Base-by-base conservation (phyloP, 306 rosid genomes). In the Erythrophleum fordii region DNA sequence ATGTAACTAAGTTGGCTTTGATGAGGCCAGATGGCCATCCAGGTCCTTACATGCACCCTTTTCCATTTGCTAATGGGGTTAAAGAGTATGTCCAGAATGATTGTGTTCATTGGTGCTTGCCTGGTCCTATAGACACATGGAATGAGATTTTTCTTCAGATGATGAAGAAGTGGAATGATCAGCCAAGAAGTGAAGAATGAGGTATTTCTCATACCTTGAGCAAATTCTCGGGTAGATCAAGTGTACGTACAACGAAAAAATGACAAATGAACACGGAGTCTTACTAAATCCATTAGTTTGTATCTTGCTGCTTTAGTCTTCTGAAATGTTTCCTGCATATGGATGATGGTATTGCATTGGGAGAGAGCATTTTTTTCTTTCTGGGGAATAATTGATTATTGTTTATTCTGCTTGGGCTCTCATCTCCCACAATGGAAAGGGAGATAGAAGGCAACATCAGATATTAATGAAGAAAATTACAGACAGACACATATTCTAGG, bases 101-200 rank as follows among this genome's bases (percentile, higher is more conserved):
- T 69, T 95, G 98, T 84, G 95, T 92, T 55, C 98, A 95, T 83
- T 95, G 98, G 98, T 95, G 98, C 81, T 80, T 95, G 83, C 97
- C 98, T 0, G 98, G 98, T 16, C 89, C 98, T 62, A 71, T 94
- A 13, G 98, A 94, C 77, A 91, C 97, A 11, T 94, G 98, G 98
- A 94, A 94, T 91, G 95, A 90, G 71, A 90, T 94, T 20, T 65
- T 94, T 76, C 81, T 94, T 0, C 81, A 89, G 79, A 20, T 87
- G 0, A 48, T 91, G 78, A 91, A 83, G 87, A 92, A 79, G 72
- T 89, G 90, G 96, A 80, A 46, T 81, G 81, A 82, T 5, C 70
- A 46, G 1, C 73, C 66, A 3, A 68, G 74, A 41, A 82, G 64
- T 73, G 48, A 62, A 44, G 29, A 55, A 18, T 91, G 84, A 77